A percentile compares a stretch with the other conserved stretches of the same genome.
Evolutionary conservation across 1,139 yeast genomes (phyloP).

Genomic region (Nematodospora anomalae): DNA sequence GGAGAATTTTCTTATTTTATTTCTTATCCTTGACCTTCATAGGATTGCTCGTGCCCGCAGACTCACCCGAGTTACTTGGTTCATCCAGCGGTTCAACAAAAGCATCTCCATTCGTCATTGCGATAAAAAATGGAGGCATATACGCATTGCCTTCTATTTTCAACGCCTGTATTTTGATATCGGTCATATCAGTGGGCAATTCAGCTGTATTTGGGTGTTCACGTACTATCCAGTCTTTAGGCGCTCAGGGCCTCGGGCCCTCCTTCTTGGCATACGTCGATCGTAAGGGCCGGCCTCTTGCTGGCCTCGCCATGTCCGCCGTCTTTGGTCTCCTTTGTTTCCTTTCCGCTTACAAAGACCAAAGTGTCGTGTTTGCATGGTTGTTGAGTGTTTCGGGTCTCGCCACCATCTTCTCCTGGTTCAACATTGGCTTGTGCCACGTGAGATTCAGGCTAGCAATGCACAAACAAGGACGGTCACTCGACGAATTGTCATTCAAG

Average conservation of each 20-base stretch:
- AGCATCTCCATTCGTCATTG: slow-evolving; percentile 59
- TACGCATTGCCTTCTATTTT: slow-evolving; percentile 44
- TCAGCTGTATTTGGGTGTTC: slow-evolving; percentile 48
- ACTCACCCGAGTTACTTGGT: slow-evolving; percentile 34
- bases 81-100: slow-evolving; percentile 25
- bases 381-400: slow-evolving; percentile 43
- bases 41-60: slow-evolving; percentile 38
- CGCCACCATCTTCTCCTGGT: slow-evolving; percentile 45
- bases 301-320: slow-evolving; percentile 34
- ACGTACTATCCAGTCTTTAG: slow-evolving; percentile 41
- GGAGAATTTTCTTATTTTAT: slow-evolving; percentile 45
- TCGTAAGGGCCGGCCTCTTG: slow-evolving; percentile 42
- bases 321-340: slow-evolving; percentile 41
- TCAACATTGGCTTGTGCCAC: slow-evolving; percentile 38
- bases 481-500: slow-evolving; percentile 28
- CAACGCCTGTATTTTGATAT: slow-evolving; percentile 42
- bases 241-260: slow-evolving; percentile 46
- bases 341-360: slow-evolving; percentile 38
- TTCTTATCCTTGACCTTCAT: slow-evolving; percentile 39
- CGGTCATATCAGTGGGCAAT: slow-evolving; percentile 45
- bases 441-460: slow-evolving; percentile 42
- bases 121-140: slow-evolving; percentile 54
- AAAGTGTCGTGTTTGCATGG: slow-evolving; percentile 41
- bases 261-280: slow-evolving; percentile 36
- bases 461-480: slow-evolving; percentile 27